Base-by-base conservation (phyloP, 2,329 filamentous ascomycete species). In the Arthrobotrys sphaeroides region DNA sequence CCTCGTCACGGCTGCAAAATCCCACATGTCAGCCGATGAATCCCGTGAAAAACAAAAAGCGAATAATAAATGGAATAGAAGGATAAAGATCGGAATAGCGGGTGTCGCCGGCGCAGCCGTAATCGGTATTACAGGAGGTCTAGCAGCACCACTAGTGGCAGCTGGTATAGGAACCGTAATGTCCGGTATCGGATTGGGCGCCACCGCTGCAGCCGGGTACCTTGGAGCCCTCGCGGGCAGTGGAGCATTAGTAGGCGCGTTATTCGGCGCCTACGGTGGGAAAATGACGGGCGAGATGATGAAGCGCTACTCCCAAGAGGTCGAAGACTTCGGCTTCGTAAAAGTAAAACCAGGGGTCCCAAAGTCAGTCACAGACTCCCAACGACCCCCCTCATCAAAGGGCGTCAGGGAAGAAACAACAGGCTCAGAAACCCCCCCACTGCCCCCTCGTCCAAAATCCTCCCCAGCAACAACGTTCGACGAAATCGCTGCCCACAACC, bases 231-330 rank as follows among this genome's bases (percentile, higher is more conserved):
- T 97, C 80, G 91, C 93, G 1, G 90, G 94, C 38, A 95, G 91
- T 77, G 88, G 90, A 3, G 87, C 95, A 13, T 85, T 93, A 43
- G 90, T 97, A 28, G 94, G 94, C 13, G 89, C 91, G 38, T 84
- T 98, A 40, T 97, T 98, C 80, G 95, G 95, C 6, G 92, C 95
- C n/a, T 97, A 96, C 81, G 91, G 91, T 45, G 89, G 90, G 0
- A 88, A 90, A 36, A 94, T 96, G 86, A 91, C 91, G 0, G 89
- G 90, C 61, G 90, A 93, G 81, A 92, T 94, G 86, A 91, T 97
- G 86, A 92, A 97, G 78, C 86, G 90, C n/a, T 96, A 96, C 81
- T 88, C 91, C 9, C 89, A 89, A 78, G 93, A 97, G 78, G 90
- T 98, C 13, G 89, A 92, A 79, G 94, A 98, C 80, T 96, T 97